Conservation (phyloP, 208 protist species). For the Phytomonas sp. region DNA sequence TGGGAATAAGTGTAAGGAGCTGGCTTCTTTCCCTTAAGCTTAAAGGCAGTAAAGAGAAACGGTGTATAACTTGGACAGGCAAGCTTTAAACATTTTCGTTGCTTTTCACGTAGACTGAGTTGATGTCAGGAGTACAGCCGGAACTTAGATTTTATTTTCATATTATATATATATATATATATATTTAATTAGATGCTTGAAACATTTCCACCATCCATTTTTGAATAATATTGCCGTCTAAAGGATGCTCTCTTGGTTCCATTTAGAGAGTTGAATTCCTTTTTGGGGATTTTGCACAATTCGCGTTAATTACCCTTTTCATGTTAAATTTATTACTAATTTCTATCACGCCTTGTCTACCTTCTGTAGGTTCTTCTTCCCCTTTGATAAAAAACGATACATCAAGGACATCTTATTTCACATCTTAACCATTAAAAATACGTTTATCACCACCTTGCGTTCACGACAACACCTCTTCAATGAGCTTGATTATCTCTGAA, state of each 20-base stretch:
- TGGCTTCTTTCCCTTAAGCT: neutral
- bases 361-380: neutral
- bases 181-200: constrained; percentile 17
- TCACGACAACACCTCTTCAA: constrained; percentile 2
- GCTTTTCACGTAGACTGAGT: neutral
- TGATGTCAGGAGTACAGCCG: neutral
- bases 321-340: neutral
- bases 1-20: neutral
- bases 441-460: no score
- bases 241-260: neutral
- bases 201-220: constrained; percentile 3
- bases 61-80: neutral
- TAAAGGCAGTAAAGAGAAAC: neutral
- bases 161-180: no score
- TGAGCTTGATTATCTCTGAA: constrained; percentile 27
- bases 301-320: neutral
- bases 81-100: neutral
- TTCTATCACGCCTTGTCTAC: neutral
- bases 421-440: no score
- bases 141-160: neutral
- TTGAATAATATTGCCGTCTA: constrained; percentile 2
- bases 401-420: neutral
- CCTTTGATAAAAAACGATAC: neutral
- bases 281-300: neutral
- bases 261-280: neutral